Evolutionary conservation across 306 rosid genomes (phyloP).

Genomic region (Ceratonia siliqua): DNA sequence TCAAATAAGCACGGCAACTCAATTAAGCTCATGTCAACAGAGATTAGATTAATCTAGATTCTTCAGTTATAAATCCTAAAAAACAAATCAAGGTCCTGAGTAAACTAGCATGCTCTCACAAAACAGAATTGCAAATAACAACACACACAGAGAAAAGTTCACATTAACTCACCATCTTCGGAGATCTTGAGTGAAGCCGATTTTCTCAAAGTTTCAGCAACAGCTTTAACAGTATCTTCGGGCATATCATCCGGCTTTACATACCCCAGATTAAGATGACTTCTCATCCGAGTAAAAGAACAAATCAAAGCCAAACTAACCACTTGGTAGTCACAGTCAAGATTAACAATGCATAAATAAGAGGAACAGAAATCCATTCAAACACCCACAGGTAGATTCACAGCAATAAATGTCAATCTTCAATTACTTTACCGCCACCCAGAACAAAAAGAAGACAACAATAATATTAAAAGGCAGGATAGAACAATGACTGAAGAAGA

Average conservation of each 20-base stretch:
- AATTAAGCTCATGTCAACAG: background rate
- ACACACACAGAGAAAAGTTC: background rate
- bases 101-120: background rate
- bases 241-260: constrained; percentile 55
- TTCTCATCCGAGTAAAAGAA: no score
- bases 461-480: no score
- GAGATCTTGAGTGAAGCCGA: constrained; percentile 67
- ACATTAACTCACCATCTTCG: constrained; percentile 68
- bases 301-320: constrained; percentile 73
- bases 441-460: background rate
- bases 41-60: background rate
- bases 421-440: background rate
- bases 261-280: constrained; percentile 69
- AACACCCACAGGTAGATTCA: background rate
- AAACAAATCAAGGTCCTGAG: background rate
- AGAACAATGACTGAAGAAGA: background rate
- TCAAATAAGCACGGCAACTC: background rate
- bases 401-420: background rate
- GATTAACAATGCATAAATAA: constrained; percentile 34
- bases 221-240: constrained; percentile 57
- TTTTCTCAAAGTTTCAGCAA: constrained; percentile 65
- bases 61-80: background rate
- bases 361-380: background rate
- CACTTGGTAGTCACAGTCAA: constrained; percentile 60
- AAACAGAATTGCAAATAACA: background rate